These are phyloP conservation scores for Goffeauzyma gilvescens DNA, from an alignment of 768 basidiomycete genomes.

Conservation along the genomic window DNA sequence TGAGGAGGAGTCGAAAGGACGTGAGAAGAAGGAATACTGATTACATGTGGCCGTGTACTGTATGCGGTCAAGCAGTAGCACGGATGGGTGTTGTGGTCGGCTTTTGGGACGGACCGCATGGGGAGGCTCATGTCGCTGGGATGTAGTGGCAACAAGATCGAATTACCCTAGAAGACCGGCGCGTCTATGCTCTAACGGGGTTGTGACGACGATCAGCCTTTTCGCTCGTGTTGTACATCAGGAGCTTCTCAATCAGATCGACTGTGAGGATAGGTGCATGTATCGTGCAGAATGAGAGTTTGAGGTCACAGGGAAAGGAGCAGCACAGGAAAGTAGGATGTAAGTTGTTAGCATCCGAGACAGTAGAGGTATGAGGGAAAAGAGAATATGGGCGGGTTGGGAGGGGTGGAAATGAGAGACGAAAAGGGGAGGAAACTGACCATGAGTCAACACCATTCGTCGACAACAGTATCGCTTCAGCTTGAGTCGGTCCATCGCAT, in stretches of 20 bases:
- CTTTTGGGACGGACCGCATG: no score
- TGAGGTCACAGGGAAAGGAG: neutral
- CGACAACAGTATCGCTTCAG: slow-evolving; percentile 90
- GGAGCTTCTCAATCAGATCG: slow-evolving; percentile 86
- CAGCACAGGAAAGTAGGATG: neutral
- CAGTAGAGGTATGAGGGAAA: no score
- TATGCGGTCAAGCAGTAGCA: no score
- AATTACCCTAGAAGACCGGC: neutral
- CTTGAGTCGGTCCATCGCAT: slow-evolving; percentile 72
- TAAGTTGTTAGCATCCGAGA: no score
- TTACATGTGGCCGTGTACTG: no score
- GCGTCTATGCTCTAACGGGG: slow-evolving; percentile 45
- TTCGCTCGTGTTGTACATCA: slow-evolving; percentile 93
- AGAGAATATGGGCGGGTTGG: no score
- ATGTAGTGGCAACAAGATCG: neutral
- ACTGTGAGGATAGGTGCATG: slow-evolving; percentile 35
- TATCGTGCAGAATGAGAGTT: neutral
- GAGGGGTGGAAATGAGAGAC: neutral
- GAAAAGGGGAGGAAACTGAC: slow-evolving; percentile 13
- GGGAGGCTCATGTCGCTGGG: no score
- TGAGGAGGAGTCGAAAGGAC: no score
- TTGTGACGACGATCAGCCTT: no score
- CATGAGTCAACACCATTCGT: slow-evolving; percentile 86
- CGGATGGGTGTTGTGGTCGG: no score
- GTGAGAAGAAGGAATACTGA: no score